phyloP scores from a whole-genome alignment of 441 rosid species.

The Oxalis stricta region DNA sequence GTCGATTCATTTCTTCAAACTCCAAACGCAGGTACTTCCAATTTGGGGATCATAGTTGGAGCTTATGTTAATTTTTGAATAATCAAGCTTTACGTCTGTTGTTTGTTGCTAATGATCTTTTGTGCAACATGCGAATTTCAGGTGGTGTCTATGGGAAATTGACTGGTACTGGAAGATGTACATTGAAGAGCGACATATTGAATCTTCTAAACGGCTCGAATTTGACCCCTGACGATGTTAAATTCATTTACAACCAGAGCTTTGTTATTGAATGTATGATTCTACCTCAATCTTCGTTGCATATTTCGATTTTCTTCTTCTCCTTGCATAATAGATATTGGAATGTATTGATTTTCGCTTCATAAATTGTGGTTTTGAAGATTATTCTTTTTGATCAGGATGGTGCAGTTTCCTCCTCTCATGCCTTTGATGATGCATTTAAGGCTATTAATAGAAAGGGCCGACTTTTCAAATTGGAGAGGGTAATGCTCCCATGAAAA shows the following conservation, averaged over 20 bases:
- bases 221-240: conserved; percentile 48
- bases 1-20: conserved; percentile 16
- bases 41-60: not conserved
- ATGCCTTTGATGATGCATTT: conserved; percentile 28
- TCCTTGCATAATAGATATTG: not conserved
- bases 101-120: too few species aligned
- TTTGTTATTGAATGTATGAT: conserved; percentile 34
- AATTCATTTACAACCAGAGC: conserved; percentile 32
- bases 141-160: conserved; percentile 44
- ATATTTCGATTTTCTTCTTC: not conserved
- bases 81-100: too few species aligned
- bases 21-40: conserved; percentile 19
- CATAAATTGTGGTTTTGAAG: not conserved
- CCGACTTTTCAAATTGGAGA: conserved; percentile 42
- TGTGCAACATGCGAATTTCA: too few species aligned
- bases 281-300: not conserved
- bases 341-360: too few species aligned
- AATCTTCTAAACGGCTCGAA: conserved; percentile 45
- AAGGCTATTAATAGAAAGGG: conserved; percentile 30
- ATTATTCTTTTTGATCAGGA: conserved; percentile 26
- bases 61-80: too few species aligned
- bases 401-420: conserved; percentile 43
- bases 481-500: conserved; percentile 24
- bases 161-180: conserved; percentile 24
- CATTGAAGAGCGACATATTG: conserved; percentile 56